Base-by-base conservation (phyloP, 225 moss, liverwort and hornwort genomes). In the Climacium dendroides region DNA sequence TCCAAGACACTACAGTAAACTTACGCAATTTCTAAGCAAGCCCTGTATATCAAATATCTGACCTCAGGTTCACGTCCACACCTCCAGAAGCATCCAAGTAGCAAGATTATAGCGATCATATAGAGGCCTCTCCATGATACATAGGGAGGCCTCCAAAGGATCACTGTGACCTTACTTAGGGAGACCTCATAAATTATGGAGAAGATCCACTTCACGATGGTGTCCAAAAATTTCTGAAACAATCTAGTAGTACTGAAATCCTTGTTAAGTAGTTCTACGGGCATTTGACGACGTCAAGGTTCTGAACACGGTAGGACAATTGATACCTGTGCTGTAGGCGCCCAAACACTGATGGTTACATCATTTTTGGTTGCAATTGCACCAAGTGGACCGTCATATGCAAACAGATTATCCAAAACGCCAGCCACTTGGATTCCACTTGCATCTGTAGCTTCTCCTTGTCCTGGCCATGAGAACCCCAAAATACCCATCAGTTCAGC, bases 311-410 rank as follows among this genome's bases (percentile, higher is more conserved):
- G 22, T 41, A 85, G 53, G 84, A 86, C 52, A n/a, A 67, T 80
- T 85, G 34, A 71, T 93, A 96, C 96, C 94, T 95, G 97, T 78
- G 98, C 98, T 76, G 98, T 97, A 76, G 98, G 98, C 83, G 98
- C 97, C 98, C 98, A 98, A 19, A 98, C 52, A 85, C 88, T 91
- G 50, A 98, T 86, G 61, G 91, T 86, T 43, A 94, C 93, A 88
- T 78, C 75, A 53, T 93, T 91, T 41, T 90, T 91, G 79, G 85
- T 84, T 28, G 91, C 89, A 63, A 54, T 90, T 72, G 89, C 93
- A 77, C 98, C 98, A 45, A 98, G 94, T 45, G 94, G 93, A 67
- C 98, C 98, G 81, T 98, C 95, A 71, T 96, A 97, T 59, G 96
- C 93, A 90, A 94, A 97, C 52, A 95, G 50, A 52, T 93, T 91